Conservation (phyloP, 1,284 basidiomycete species). For the Tetrapyrgos nigripes region DNA sequence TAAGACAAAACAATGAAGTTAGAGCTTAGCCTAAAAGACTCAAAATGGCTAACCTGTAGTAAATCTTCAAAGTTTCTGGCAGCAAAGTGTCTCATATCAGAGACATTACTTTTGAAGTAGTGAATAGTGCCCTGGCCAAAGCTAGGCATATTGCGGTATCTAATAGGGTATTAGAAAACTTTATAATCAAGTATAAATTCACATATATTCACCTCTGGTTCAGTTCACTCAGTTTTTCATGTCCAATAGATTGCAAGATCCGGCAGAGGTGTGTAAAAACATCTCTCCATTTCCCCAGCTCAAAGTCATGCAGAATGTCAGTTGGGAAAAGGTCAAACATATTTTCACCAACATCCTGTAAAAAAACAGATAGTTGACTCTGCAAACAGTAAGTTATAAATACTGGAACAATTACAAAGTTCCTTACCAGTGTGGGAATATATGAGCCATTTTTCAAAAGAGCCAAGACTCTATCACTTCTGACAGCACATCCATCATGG, state of each 20-base stretch:
- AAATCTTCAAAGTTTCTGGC: slow-evolving; percentile 27
- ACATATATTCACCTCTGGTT: not conserved
- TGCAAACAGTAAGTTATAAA: too few species aligned
- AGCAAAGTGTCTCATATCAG: slow-evolving; percentile 1
- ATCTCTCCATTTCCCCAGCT: not conserved
- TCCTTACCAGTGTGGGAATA: too few species aligned
- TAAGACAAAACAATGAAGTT: slow-evolving; percentile 15
- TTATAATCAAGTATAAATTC: not conserved
- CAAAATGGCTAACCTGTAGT: slow-evolving; percentile 12
- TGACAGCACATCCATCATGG: too few species aligned
- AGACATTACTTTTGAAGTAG: slow-evolving; percentile 16
- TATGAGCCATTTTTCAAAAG: too few species aligned
- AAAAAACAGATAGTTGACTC: too few species aligned
- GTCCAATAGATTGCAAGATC: not conserved
- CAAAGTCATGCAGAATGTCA: slow-evolving; percentile 3
- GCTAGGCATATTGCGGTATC: slow-evolving; percentile 6
- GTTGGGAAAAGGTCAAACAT: not conserved
- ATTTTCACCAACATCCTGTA: too few species aligned
- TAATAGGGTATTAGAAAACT: not conserved
- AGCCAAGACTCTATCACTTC: too few species aligned
- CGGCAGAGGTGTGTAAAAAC: not conserved
- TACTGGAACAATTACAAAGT: too few species aligned
- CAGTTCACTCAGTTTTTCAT: not conserved
- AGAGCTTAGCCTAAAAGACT: not conserved
- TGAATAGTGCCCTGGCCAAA: slow-evolving; percentile 16